These are phyloP conservation scores for Oryza meridionalis DNA, from an alignment of 176 grass and related monocot genomes.

Conservation along the genomic window DNA sequence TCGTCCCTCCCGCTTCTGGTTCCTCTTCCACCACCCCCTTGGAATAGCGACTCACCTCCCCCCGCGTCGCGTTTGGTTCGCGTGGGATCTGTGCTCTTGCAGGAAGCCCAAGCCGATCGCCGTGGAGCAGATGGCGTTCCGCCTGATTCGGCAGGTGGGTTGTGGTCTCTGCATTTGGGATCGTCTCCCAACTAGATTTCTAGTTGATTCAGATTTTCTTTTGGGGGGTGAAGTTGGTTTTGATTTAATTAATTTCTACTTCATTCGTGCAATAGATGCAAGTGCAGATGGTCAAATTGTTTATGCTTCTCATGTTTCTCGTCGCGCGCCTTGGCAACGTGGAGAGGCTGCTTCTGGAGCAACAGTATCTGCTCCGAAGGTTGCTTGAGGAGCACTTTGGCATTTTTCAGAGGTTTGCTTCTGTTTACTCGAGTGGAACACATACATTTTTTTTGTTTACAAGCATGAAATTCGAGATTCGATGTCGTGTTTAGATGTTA, in stretches of 20 bases:
- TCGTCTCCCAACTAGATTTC: neutral
- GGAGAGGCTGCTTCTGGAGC: neutral
- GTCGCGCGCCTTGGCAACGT: neutral
- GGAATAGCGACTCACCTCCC: neutral
- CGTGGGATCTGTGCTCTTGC: constrained; percentile 17
- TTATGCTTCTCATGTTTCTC: constrained; percentile 1
- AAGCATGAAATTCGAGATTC: neutral
- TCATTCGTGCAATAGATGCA: neutral
- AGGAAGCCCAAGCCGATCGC: neutral
- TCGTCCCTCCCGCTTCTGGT: neutral
- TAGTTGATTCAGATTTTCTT: neutral
- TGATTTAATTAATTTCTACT: neutral
- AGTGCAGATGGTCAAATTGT: neutral
- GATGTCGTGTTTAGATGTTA: neutral
- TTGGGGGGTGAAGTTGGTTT: neutral
- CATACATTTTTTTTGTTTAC: neutral
- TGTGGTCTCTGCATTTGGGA: neutral
- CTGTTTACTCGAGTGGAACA: neutral
- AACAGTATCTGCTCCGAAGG: neutral
- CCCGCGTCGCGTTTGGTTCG: neutral
- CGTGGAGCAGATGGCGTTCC: neutral
- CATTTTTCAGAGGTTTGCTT: neutral
- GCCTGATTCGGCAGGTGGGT: constrained; percentile 13
- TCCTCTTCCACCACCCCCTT: too few species aligned
- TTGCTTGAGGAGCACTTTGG: neutral